Conservation (phyloP, 2,329 filamentous ascomycete species). For the Lasiodiplodia citricola region DNA sequence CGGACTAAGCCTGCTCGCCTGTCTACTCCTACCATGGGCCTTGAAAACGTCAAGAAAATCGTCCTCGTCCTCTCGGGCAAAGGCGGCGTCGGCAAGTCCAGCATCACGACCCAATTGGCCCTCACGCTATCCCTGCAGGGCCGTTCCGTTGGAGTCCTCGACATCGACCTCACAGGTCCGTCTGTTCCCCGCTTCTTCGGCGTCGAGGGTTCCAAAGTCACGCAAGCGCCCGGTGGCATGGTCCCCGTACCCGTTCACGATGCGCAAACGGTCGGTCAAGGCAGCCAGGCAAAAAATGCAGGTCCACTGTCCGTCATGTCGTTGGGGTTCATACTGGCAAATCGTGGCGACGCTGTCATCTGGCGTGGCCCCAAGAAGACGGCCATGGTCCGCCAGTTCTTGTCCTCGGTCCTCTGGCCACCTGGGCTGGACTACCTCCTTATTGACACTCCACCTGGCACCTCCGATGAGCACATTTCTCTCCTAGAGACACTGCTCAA, state of each 20-base stretch:
- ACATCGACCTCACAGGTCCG: constrained; percentile 94
- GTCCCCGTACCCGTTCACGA: constrained; percentile 84
- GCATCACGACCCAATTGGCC: constrained; percentile 94
- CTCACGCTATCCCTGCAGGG: constrained; percentile 85
- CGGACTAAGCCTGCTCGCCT: background rate
- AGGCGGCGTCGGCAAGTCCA: constrained; percentile 97
- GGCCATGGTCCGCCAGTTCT: constrained; percentile 96
- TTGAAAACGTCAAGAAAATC: constrained; percentile 75
- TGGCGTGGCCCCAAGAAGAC: constrained; percentile 99
- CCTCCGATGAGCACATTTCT: constrained; percentile 56
- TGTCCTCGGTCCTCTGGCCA: constrained; percentile 87
- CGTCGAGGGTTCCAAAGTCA: constrained; percentile 87
- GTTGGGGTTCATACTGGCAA: constrained; percentile 84
- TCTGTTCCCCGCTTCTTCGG: constrained; percentile 95
- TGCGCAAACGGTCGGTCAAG: constrained; percentile 43
- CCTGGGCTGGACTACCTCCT: constrained; percentile 85
- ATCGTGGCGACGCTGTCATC: constrained; percentile 87
- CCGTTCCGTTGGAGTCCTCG: constrained; percentile 89
- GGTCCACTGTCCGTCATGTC: constrained; percentile 85
- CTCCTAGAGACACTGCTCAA: constrained; percentile 60
- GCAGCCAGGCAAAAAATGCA: constrained; percentile 35
- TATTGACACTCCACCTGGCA: constrained; percentile 95
- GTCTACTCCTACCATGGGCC: constrained; percentile 46
- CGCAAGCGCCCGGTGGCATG: constrained; percentile 90
- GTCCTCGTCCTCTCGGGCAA: constrained; percentile 91